These are phyloP conservation scores for Cicer cuneatum DNA, from an alignment of 306 rosid genomes.

Conservation along the genomic window DNA sequence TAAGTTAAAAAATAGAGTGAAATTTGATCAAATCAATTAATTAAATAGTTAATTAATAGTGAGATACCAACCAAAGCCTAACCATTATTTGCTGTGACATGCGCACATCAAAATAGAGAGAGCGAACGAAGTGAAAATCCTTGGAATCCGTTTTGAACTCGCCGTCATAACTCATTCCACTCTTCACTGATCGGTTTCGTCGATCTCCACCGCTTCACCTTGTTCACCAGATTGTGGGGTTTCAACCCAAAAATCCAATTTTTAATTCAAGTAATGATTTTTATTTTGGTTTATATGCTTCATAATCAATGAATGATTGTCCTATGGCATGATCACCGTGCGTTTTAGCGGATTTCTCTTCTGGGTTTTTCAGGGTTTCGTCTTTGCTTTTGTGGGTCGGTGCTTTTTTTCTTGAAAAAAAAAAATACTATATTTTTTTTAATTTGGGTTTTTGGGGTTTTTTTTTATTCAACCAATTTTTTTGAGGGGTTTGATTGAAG, in stretches of 20 bases:
- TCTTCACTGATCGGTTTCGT: conserved; percentile 49
- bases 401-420: conserved; percentile 4
- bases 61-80: conserved; percentile 37
- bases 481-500: conserved; percentile 45
- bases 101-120: conserved; percentile 41
- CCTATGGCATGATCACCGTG: conserved; percentile 41
- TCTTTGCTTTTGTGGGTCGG: conserved; percentile 51
- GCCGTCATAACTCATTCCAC: conserved; percentile 51
- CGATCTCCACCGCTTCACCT: conserved; percentile 49
- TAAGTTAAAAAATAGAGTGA: too few species aligned
- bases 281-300: conserved; percentile 49
- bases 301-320: conserved; percentile 50
- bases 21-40: background rate
- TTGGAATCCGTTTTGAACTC: conserved; percentile 59
- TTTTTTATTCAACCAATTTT: background rate
- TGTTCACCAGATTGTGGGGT: conserved; percentile 33
- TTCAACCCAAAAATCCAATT: conserved; percentile 15
- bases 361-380: conserved; percentile 53
- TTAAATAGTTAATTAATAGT: conserved; percentile 7
- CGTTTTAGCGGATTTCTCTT: conserved; percentile 48
- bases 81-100: conserved; percentile 29
- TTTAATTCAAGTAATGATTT: conserved; percentile 47
- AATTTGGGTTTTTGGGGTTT: conserved; percentile 33
- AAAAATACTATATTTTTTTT: background rate
- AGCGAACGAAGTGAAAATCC: conserved; percentile 44